Base-by-base conservation (phyloP, 2,329 filamentous ascomycete species). In the Cryphonectria carpinicola region DNA sequence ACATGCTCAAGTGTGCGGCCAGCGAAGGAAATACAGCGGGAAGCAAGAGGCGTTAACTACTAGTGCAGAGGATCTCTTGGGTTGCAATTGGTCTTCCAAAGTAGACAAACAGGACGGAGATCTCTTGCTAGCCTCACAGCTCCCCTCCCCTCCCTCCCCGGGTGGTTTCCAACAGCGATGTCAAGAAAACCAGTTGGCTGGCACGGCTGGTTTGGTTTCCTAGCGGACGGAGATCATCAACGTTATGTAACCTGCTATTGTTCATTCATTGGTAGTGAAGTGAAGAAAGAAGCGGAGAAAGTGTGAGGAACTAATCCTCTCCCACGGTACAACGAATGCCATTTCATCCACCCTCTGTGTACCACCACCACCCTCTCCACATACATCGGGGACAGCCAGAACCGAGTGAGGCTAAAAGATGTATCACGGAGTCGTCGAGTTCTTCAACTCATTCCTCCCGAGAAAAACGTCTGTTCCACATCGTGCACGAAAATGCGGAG, bases 51-150 rank as follows among this genome's bases (percentile, higher is more conserved):
- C 25, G 54, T 58, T 13, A n/a, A n/a, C 52, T 58, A 35, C 52
- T 58, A 35, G 28, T 32, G 54, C 19, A 56, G 25, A 41, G 32
- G 35, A 54, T 46, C 65, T 64, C 35, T 64, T 28, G 67, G 69
- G 60, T 68, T 70, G 52, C 66, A 70, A n/a, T 65, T 65, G 28
- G 65, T 64, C 69, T 28, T 41, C 32, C 58, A 56, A 49, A 58
- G 46, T 52, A 66, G 65, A 66, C 37, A 65, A 43, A 43, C 41
- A 19, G 54, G 32, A 61, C 14, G 35, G 60, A 43, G 69, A 65
- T 52, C 49, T 39, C 22, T 67, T 67, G 60, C 52, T 56, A 32
- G 52, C 52, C 65, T 60, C 25, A 60, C 32, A 60, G 62, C 65
- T 22, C 41, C 54, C 69, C 35, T 32, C 62, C 68, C 32, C 65